Conservation (phyloP, 1,284 basidiomycete species). For the Stereum hirsutum region DNA sequence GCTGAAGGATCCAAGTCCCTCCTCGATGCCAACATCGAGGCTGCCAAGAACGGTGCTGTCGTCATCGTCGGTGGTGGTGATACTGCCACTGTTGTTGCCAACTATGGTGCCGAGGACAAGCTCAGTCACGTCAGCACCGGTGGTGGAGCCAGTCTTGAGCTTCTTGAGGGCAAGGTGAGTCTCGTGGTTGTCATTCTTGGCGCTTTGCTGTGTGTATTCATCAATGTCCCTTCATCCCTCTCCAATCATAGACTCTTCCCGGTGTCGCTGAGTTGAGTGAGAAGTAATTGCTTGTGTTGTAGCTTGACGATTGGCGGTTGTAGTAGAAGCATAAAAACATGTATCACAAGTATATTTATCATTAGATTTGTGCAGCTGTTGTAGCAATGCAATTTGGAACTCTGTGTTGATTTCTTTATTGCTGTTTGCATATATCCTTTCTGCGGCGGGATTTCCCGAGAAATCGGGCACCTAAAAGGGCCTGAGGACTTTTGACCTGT, state of each 20-base stretch:
- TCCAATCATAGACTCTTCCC: constrained; percentile 53
- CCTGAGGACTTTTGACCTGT: too few species aligned
- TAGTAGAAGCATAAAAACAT: too few species aligned
- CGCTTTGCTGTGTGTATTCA: too few species aligned
- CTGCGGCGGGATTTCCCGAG: too few species aligned
- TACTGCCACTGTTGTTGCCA: constrained; percentile 86
- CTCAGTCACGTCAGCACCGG: constrained; percentile 96
- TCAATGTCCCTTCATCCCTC: constrained; percentile 1
- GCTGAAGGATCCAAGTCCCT: constrained; percentile 81
- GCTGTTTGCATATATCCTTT: too few species aligned
- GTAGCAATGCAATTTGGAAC: too few species aligned
- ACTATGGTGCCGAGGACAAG: constrained; percentile 77
- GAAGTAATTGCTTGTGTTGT: constrained; percentile 31
- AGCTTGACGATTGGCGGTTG: too few species aligned
- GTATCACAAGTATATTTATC: too few species aligned
- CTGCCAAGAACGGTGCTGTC: constrained; percentile 78
- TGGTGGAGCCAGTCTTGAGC: constrained; percentile 91
- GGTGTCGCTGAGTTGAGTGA: constrained; percentile 80
- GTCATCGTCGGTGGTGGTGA: constrained; percentile 96
- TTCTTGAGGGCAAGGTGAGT: constrained; percentile 91
- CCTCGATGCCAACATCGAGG: constrained; percentile 84
- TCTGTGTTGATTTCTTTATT: too few species aligned
- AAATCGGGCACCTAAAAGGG: too few species aligned
- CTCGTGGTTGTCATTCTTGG: too few species aligned
- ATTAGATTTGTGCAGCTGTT: too few species aligned